Percentiles rank a stretch among this genome's conserved stretches.
phyloP scores from a whole-genome alignment of 2,329 filamentous ascomycete genomes.

The Paraphoma chrysanthemicola region DNA sequence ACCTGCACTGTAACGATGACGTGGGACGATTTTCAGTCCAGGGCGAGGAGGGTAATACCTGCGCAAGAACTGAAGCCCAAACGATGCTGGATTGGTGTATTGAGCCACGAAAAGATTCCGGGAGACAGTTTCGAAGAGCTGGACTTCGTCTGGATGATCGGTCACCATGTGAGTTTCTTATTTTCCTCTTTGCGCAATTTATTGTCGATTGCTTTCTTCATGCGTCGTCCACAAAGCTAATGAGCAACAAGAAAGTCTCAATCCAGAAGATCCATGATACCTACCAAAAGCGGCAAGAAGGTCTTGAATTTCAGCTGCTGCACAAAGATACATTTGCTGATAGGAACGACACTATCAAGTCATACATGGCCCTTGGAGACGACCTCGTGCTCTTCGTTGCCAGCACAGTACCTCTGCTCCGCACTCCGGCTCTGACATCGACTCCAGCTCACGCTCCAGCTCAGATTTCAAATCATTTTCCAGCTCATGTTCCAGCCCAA shows the following conservation, averaged over 20 bases:
- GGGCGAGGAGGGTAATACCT: slow-evolving; percentile 23
- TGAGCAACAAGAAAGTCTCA: slow-evolving; percentile 25
- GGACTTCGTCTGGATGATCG: slow-evolving; percentile 48
- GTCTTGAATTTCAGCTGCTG: slow-evolving; percentile 23
- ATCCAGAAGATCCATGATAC: slow-evolving; percentile 23
- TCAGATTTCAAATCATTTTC: neutral
- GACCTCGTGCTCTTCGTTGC: slow-evolving; percentile 12
- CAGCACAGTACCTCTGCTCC: neutral
- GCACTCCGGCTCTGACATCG: neutral
- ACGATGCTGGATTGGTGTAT: slow-evolving; percentile 45
- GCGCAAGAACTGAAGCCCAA: slow-evolving; percentile 22
- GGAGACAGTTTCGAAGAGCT: slow-evolving; percentile 15
- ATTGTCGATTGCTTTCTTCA: too few relatives aligned
- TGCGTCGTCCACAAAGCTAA: neutral
- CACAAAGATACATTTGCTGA: slow-evolving; percentile 12
- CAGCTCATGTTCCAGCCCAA: too few relatives aligned
- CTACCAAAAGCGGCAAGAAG: slow-evolving; percentile 14
- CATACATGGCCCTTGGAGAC: slow-evolving; percentile 6
- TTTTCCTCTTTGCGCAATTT: neutral
- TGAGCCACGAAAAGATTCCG: slow-evolving; percentile 26
- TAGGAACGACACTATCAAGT: slow-evolving; percentile 5
- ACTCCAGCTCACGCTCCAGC: neutral
- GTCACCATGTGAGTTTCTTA: slow-evolving; percentile 31
- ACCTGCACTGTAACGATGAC: slow-evolving; percentile 15
- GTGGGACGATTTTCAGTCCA: slow-evolving; percentile 29